Evolutionary conservation across 495 filamentous ascomycete genomes (phyloP).

Genomic region (Trichoderma reesei): DNA sequence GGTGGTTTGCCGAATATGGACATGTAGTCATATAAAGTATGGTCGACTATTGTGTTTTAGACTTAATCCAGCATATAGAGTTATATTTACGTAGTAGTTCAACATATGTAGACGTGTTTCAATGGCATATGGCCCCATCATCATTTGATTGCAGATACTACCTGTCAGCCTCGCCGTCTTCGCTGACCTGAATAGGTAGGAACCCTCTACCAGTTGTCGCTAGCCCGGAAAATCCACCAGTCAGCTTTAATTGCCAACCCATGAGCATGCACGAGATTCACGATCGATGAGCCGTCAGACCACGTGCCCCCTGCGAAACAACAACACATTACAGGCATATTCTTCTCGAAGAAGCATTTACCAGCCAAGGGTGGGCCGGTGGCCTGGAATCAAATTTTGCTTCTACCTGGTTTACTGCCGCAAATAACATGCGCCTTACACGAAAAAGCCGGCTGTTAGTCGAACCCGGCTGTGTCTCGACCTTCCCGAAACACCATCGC

Average conservation of each 20-base stretch:
- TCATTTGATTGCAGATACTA: not conserved
- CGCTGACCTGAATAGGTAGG: constrained; percentile 1
- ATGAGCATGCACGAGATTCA: not conserved
- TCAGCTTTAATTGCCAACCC: not conserved
- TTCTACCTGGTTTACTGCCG: not conserved
- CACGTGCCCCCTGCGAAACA: not conserved
- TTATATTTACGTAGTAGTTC: not conserved
- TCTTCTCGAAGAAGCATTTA: not conserved
- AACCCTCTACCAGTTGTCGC: not conserved
- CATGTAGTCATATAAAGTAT: not conserved
- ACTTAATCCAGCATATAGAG: not conserved
- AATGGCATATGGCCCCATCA: not conserved
- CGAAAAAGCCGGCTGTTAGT: not conserved
- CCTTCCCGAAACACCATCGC: constrained; percentile 7
- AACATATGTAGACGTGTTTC: not conserved
- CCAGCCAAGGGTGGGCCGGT: not conserved
- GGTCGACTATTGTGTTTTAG: not conserved
- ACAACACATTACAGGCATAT: not conserved
- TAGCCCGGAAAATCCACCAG: not conserved
- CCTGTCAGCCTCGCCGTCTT: not conserved
- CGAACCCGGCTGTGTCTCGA: not conserved
- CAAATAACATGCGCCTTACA: not conserved
- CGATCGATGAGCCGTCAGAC: not conserved
- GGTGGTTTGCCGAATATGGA: not conserved
- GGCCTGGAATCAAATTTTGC: not conserved